Evolutionary conservation across 1,284 basidiomycete genomes (phyloP), one percentile per base, ranked within the genome.

Genomic region (Pyrrhoderma lamaoense): DNA sequence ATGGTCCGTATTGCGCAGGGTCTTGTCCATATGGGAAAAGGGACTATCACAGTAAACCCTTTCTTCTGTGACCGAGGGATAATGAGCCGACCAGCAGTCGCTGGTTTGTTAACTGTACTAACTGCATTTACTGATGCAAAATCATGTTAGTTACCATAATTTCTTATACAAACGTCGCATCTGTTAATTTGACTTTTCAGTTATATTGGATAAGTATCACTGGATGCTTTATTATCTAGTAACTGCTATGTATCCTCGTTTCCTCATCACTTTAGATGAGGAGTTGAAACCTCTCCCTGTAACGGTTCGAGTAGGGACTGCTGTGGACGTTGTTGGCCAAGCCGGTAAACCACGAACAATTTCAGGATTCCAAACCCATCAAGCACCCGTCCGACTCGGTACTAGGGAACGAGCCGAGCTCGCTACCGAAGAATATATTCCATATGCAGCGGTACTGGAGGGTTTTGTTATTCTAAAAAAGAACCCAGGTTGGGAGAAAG

Each of bases 181-280:
- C 18, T 49, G 34, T 19, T 31, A 40, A 14, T 21, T 52, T 51
- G 21, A 37, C 14, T 47, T 40, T 48, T 49, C 47, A 92, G 91
- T 96, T 64, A 76, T 99, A 2, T 78, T 99, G 25, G 93, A 93
- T 65, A 94, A 88, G 67, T 87, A 89, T 58, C 95, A 98, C 69
- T 99, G 96, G 96, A 95, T 98, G 92, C 71, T 99, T 51, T 99
- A 90, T 75, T 94, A 93, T 77, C 79, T 99, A 42, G 84, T 85
- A 8, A 83, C 92, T 5, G 89, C 94, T 53, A 99, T 99, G 94
- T 96, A 93, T 70, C 96, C 96, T 21, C 85, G 96, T 52, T 97
- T 99, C 86, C 72, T 99, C 60, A 97, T 99, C 66, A 97, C 94
- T 1, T 82, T 99, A 25, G 86, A 97, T 69, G 94, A 97, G 68